Percentiles rank a stretch among this genome's conserved stretches.
These are phyloP conservation scores for Starmerella apis DNA, from an alignment of 805 yeast genomes.

Conservation along the genomic window DNA sequence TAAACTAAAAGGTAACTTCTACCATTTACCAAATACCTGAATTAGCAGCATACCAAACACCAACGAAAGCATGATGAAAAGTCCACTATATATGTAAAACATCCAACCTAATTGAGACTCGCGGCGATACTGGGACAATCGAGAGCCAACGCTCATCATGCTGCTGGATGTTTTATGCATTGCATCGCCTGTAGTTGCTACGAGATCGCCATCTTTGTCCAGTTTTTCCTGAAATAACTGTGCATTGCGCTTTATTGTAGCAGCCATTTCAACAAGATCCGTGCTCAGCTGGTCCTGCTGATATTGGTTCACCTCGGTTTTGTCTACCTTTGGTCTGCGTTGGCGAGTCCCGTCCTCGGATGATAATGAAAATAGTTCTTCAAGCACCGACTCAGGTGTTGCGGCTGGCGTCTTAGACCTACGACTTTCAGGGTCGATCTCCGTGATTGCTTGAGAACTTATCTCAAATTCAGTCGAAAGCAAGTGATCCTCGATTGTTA, in stretches of 20 bases:
- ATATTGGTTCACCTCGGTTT: constrained; percentile 26
- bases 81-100: constrained; percentile 33
- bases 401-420: no score
- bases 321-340: constrained; percentile 8
- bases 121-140: constrained; percentile 30
- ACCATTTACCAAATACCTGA: constrained; percentile 34
- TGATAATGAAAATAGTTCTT: constrained; percentile 18
- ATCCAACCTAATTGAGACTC: constrained; percentile 34
- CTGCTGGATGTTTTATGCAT: constrained; percentile 30
- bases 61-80: constrained; percentile 31
- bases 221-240: constrained; percentile 35
- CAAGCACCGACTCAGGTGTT: constrained; percentile 7
- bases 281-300: constrained; percentile 41
- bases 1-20: not conserved
- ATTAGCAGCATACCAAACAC: constrained; percentile 31
- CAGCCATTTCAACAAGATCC: constrained; percentile 42
- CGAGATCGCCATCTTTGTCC: constrained; percentile 31
- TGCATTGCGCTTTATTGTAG: constrained; percentile 42
- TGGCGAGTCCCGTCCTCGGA: constrained; percentile 13
- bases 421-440: not conserved
- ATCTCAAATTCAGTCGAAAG: constrained; percentile 16
- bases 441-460: no score
- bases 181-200: constrained; percentile 31
- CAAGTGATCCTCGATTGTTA: constrained; percentile 17
- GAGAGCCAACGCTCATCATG: constrained; percentile 32